These are phyloP conservation scores for Apiospora marii DNA, from an alignment of 2,329 filamentous ascomycete species.

Conservation along the genomic window DNA sequence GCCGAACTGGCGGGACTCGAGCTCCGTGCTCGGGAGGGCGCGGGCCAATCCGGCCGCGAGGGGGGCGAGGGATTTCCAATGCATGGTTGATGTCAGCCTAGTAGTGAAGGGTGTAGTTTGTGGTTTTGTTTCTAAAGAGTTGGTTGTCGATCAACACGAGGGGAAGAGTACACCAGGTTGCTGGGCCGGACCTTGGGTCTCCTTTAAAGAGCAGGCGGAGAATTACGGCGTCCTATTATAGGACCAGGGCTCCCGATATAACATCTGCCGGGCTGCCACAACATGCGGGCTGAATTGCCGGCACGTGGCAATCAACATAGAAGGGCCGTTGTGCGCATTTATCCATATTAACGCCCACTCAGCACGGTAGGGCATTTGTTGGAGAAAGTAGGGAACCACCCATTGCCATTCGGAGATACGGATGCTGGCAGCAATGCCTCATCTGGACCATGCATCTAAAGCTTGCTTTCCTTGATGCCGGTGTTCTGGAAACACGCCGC, in stretches of 20 bases:
- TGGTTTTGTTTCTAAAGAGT: too few relatives aligned
- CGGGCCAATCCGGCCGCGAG: background rate
- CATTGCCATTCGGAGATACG: background rate
- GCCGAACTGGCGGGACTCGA: slow-evolving; percentile 9
- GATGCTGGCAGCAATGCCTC: background rate
- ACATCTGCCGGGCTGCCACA: slow-evolving; percentile 5
- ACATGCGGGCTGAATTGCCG: slow-evolving; percentile 4
- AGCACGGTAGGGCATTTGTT: background rate
- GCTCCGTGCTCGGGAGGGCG: background rate
- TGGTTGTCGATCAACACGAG: background rate
- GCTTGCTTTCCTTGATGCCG: background rate
- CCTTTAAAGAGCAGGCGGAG: background rate
- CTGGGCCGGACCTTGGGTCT: background rate
- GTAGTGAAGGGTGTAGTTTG: too few relatives aligned
- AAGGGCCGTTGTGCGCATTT: background rate
- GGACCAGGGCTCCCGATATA: background rate
- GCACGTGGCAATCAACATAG: background rate
- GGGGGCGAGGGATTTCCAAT: background rate
- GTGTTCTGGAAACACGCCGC: background rate
- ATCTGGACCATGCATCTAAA: background rate
- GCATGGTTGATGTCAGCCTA: background rate
- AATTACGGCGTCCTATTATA: background rate
- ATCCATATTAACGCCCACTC: slow-evolving; percentile 15
- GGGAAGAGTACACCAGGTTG: background rate
- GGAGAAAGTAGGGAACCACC: background rate